These are phyloP conservation scores for Pseudogymnoascus verrucosus DNA, from an alignment of 2,329 filamentous ascomycete genomes.

Conservation along the genomic window DNA sequence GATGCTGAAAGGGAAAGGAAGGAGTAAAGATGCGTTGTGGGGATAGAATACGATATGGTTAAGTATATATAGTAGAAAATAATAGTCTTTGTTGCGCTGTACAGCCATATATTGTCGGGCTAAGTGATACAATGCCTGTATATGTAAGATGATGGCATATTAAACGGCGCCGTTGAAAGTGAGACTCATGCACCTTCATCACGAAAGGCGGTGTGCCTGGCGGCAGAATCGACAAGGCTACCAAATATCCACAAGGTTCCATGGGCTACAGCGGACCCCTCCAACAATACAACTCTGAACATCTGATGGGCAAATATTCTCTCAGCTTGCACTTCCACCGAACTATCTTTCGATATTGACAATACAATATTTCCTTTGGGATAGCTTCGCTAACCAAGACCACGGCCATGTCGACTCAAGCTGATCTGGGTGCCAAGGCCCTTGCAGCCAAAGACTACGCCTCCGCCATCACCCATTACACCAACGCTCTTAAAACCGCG, in stretches of 20 bases:
- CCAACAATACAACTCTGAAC: neutral
- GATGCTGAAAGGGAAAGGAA: slow-evolving; percentile 17
- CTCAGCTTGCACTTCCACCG: neutral
- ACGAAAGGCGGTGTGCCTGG: neutral
- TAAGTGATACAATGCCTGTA: neutral
- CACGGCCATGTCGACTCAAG: slow-evolving; percentile 40
- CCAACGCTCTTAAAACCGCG: slow-evolving; percentile 61
- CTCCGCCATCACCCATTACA: slow-evolving; percentile 60
- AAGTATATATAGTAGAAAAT: neutral
- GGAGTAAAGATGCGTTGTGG: slow-evolving; percentile 26
- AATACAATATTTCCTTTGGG: neutral
- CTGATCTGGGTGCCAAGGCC: slow-evolving; percentile 48
- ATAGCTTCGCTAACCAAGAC: neutral
- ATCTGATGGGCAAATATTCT: neutral
- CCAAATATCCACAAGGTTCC: slow-evolving; percentile 9
- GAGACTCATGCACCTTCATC: neutral
- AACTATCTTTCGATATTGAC: neutral
- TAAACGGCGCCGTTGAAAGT: neutral
- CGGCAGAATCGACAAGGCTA: slow-evolving; percentile 4
- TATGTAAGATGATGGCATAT: neutral
- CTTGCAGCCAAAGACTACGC: slow-evolving; percentile 56
- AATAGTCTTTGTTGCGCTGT: neutral
- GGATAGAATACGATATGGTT: slow-evolving; percentile 14
- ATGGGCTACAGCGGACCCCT: neutral
- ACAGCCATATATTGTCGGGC: neutral